phyloP scores from a whole-genome alignment of 192 early-diverging fungal genomes.

The Entomortierella chlamydospora region DNA sequence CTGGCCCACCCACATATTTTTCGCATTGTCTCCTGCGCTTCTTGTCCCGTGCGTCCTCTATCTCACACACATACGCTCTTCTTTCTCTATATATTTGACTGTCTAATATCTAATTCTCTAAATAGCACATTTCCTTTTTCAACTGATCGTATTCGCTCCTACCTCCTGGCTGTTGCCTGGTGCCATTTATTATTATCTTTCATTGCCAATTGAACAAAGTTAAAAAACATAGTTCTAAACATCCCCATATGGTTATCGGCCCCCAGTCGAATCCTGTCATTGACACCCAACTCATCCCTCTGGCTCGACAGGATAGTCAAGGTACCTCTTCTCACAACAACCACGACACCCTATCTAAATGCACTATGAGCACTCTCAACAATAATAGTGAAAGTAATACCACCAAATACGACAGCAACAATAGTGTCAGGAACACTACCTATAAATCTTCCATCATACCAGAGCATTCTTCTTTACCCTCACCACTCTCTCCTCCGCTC shows the following conservation, averaged over 20 bases:
- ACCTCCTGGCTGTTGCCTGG: neutral
- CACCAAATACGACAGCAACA: neutral
- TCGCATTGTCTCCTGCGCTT: no score
- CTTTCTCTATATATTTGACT: no score
- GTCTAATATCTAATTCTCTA: neutral
- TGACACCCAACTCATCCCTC: slow-evolving; percentile 13
- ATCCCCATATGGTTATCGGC: slow-evolving; percentile 1
- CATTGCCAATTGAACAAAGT: neutral
- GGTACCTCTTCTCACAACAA: neutral
- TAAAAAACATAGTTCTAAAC: neutral
- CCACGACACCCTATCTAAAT: neutral
- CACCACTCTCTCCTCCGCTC: slow-evolving; percentile 49
- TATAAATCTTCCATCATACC: slow-evolving; percentile 29
- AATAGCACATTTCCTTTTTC: neutral
- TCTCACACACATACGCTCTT: no score
- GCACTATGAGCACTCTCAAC: slow-evolving; percentile 9
- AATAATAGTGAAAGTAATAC: neutral
- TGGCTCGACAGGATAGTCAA: slow-evolving; percentile 20
- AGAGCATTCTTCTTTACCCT: slow-evolving; percentile 41
- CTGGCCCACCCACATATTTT: no score
- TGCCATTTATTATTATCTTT: slow-evolving; percentile 1
- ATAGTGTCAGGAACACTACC: neutral
- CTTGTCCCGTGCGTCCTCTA: no score
- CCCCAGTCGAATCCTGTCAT: slow-evolving; percentile 16
- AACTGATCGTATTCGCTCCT: neutral